Conservation (phyloP, 2,329 filamentous ascomycete genomes). For the Huntiella bhutanensis region DNA sequence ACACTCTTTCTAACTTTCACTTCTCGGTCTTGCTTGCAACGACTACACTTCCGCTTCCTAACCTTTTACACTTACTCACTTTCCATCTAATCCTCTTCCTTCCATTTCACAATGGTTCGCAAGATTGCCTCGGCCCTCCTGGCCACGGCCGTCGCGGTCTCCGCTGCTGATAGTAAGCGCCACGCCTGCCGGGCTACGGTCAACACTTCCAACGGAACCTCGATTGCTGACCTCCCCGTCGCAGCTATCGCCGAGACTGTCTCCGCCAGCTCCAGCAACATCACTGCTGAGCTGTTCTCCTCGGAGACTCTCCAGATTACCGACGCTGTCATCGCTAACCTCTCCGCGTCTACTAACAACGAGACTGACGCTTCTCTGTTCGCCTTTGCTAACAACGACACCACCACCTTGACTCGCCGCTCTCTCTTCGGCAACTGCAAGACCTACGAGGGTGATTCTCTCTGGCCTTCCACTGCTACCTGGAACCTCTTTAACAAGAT, state of each 20-base stretch:
- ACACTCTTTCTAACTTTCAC: not conserved
- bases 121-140: constrained; percentile 2
- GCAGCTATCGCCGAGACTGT: constrained; percentile 6
- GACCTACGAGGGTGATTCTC: constrained; percentile 15
- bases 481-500: constrained; percentile 17
- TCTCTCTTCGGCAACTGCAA: constrained; percentile 15
- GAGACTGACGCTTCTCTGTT: constrained; percentile 6
- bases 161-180: not conserved
- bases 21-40: not conserved
- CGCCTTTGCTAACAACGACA: constrained; percentile 3
- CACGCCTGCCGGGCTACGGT: not conserved
- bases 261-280: not conserved
- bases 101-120: not conserved
- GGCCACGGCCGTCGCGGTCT: constrained; percentile 2
- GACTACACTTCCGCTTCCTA: not conserved
- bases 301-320: constrained; percentile 6
- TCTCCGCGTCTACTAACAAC: not conserved
- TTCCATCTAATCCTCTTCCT: not conserved
- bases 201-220: not conserved
- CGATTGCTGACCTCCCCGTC: not conserved
- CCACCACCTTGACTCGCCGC: constrained; percentile 2
- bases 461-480: constrained; percentile 17
- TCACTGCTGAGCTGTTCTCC: constrained; percentile 3
- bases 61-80: not conserved
- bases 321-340: constrained; percentile 1